Base-by-base conservation (phyloP, 331 rosid species). In the Quercus lobata region DNA sequence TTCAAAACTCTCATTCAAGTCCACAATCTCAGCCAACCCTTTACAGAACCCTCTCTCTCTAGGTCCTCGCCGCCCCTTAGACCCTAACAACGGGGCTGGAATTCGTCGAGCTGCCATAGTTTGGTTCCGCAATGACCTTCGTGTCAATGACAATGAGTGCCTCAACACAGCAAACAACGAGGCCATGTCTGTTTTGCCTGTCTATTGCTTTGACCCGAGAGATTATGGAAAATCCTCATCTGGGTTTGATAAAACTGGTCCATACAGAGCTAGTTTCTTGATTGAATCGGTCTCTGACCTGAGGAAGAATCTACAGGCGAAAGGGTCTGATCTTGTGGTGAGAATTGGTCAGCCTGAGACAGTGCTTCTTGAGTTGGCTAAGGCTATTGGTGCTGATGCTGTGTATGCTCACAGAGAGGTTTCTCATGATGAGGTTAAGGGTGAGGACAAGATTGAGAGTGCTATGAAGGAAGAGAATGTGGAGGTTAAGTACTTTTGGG, bases 81-180 rank as follows among this genome's bases (percentile, higher is more conserved):
- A 96, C 68, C 99, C 97, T 29, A 90, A 92, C 73, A 84, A 88
- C 70, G 94, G 91, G 19, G 97, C 97, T 27, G 97, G 89, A 2
- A 69, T 87, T 71, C 98, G 98, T 49, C 93, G 99, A 61, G 89
- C 93, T 44, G 73, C 98, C 68, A 82, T 96, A 34, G 89, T 93
- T 7, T 96, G 97, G 99, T 91, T 93, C 86, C 97, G 99, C 65
- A 91, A 91, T 56, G 99, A 96, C 79, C 88, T 96, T 60, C 94
- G 99, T 1, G 82, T 92, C 83, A 90, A 79, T 79, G 99, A 96
- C 66, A 96, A 96, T 66, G 99, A 96, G 63, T 82, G 87, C 87
- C 92, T 96, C 73, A 81, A 87, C 83, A 69, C 91, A 3, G 99
- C 99, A 24, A 83, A 86, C 88, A 84, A 81, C 60, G 99, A 96